Evolutionary conservation across 371 early-diverging fungal genomes (phyloP), one percentile per base, ranked within the genome.

Genomic region (Syncephalis plumigaleata): DNA sequence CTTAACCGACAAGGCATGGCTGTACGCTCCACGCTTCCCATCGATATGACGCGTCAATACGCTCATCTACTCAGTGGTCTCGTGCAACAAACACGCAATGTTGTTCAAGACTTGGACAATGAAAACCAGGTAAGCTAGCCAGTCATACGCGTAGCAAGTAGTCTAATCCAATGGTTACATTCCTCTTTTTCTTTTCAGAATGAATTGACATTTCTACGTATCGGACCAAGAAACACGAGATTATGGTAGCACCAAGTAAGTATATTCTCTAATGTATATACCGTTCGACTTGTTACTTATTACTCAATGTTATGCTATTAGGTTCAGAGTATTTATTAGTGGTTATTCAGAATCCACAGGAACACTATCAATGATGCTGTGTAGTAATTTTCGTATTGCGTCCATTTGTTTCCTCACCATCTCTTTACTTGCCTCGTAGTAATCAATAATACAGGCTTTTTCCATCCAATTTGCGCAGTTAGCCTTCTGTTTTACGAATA

Each of bases 171-270:
- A 26, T 17, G 13, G 46, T 36, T 39, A 9, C 21, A 18, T 26
- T 26, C 36, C 48, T 22, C 1, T 3, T 50, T 63, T 23, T 50
- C 15, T 13, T 36, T 16, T 40, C 61, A 77, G 83, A 89, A 93
- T 55, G 94, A 91, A 27, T 59, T 93, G 45, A 89, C 89, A n/a
- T 93, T 93, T 58, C 55, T 93, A 48, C 71, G 94, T 43, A 77
- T 93, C 68, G 94, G 39, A 87, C 89, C 11, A 89, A 87, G 63
- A 87, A 86, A 55, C 88, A 91, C 58, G 94, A 93, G 61, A 82
- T 93, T 44, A 88, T 93, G 90, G 73, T 93, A 11, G 84, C 89
- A 3, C 90, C 91, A 42, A 84, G 86, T 83, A 70, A 47, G 55
- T 26, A 27, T 18, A 25, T 13, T 20, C 25, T 20, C 15, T 21